phyloP scores from a whole-genome alignment of 164 flowering plant species.

The Vitis labrusca region DNA sequence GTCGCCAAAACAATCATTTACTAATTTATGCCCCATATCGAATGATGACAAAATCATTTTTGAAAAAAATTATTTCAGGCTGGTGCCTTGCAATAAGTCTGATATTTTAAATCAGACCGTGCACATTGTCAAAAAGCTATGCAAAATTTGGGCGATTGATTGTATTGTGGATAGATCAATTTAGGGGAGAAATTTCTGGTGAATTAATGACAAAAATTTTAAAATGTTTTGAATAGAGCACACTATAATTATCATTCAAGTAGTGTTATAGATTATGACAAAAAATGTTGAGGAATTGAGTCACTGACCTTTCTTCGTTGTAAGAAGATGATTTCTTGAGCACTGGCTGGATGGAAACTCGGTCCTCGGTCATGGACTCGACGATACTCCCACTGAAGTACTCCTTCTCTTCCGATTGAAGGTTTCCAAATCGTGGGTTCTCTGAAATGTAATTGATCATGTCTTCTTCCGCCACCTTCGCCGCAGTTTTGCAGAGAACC shows the following conservation, averaged over 20 bases:
- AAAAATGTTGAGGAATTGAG: neutral
- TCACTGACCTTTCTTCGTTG: constrained; percentile 65
- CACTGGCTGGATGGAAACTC: constrained; percentile 24
- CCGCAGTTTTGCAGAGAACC: constrained; percentile 41
- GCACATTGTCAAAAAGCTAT: no score
- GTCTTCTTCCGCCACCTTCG: constrained; percentile 30
- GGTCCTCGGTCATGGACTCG: constrained; percentile 47
- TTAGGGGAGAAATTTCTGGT: no score
- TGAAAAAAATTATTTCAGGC: no score
- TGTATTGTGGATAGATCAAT: no score
- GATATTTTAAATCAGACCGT: no score
- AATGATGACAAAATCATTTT: no score
- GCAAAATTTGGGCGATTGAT: no score
- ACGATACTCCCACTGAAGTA: constrained; percentile 93
- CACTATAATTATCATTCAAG: neutral
- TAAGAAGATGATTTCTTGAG: constrained; percentile 70
- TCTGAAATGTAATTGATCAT: constrained; percentile 73
- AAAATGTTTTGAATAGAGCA: neutral
- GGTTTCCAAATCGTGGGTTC: constrained; percentile 79
- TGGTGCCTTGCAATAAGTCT: no score
- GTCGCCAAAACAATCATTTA: no score
- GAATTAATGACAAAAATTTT: no score
- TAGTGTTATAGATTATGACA: no score
- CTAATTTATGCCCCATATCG: no score
- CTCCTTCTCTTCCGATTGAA: constrained; percentile 76